These are phyloP conservation scores for Xylaria castorea DNA, from an alignment of 495 filamentous ascomycete species.

Conservation along the genomic window DNA sequence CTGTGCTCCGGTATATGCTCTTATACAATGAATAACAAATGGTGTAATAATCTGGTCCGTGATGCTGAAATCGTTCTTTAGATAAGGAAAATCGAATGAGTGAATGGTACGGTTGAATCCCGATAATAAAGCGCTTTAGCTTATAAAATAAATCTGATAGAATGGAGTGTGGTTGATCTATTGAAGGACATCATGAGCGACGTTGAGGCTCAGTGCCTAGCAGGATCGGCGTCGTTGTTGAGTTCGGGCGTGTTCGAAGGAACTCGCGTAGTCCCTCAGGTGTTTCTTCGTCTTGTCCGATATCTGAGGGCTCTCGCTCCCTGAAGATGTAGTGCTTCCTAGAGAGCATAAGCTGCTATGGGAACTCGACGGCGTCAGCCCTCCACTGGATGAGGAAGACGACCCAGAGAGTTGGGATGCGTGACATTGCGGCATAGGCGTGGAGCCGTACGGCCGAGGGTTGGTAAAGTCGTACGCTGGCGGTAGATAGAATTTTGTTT, in stretches of 20 bases:
- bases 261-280: constrained; percentile 83
- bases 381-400: constrained; percentile 45
- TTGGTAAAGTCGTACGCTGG: constrained; percentile 74
- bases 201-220: constrained; percentile 31
- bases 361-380: constrained; percentile 80
- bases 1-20: constrained; percentile 61
- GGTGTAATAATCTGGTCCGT: constrained; percentile 37
- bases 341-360: constrained; percentile 85
- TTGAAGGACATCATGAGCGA: constrained; percentile 25
- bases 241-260: constrained; percentile 80
- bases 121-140: constrained; percentile 35
- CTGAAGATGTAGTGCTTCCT: constrained; percentile 59
- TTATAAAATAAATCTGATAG: constrained; percentile 35
- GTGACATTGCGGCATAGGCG: constrained; percentile 41
- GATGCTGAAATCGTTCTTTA: constrained; percentile 41
- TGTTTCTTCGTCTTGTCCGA: constrained; percentile 80
- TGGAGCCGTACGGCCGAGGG: constrained; percentile 52
- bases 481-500: constrained; percentile 68
- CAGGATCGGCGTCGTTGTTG: constrained; percentile 57
- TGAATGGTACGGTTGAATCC: constrained; percentile 44
- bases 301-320: constrained; percentile 61
- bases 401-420: constrained; percentile 44
- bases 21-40: constrained; percentile 57
- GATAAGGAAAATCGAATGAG: constrained; percentile 39
- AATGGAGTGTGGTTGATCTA: constrained; percentile 35